Percentiles rank a stretch among this genome's conserved stretches.
Conservation (phyloP, 2,329 filamentous ascomycete genomes). For the Clarireedia monteithiana region DNA sequence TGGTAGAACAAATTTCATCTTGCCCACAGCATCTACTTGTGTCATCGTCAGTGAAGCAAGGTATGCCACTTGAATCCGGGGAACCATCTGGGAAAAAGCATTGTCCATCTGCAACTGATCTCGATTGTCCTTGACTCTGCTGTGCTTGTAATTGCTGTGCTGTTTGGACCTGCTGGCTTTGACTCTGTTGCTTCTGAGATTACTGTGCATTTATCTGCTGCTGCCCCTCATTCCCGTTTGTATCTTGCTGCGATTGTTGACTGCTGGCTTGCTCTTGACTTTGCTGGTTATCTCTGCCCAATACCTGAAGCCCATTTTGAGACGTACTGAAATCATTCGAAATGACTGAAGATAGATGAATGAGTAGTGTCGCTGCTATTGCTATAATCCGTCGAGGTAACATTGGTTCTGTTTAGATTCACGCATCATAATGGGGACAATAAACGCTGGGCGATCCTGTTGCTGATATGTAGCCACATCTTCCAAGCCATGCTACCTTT, state of each 20-base stretch:
- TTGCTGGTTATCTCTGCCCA: background rate
- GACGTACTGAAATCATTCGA: background rate
- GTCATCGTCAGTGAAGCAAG: conserved; percentile 10
- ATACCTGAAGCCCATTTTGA: background rate
- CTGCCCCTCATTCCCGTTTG: no score
- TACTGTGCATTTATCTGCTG: no score
- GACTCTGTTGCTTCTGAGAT: background rate
- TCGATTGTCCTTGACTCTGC: background rate
- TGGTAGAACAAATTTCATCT: conserved; percentile 14
- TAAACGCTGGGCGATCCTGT: background rate
- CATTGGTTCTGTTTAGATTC: background rate
- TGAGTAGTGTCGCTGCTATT: conserved; percentile 8
- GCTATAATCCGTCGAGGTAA: conserved; percentile 3
- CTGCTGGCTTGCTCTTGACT: background rate
- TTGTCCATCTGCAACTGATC: background rate
- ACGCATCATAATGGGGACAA: background rate
- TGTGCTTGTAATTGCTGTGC: background rate
- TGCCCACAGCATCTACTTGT: conserved; percentile 14
- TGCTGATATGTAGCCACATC: background rate
- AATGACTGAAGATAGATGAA: background rate
- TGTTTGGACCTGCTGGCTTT: background rate
- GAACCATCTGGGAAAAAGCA: conserved; percentile 14
- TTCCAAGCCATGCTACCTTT: background rate
- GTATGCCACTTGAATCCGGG: conserved; percentile 8
- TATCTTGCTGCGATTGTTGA: background rate